Base-by-base conservation (phyloP, 1,284 basidiomycete species). In the Marasmius fiardii region DNA sequence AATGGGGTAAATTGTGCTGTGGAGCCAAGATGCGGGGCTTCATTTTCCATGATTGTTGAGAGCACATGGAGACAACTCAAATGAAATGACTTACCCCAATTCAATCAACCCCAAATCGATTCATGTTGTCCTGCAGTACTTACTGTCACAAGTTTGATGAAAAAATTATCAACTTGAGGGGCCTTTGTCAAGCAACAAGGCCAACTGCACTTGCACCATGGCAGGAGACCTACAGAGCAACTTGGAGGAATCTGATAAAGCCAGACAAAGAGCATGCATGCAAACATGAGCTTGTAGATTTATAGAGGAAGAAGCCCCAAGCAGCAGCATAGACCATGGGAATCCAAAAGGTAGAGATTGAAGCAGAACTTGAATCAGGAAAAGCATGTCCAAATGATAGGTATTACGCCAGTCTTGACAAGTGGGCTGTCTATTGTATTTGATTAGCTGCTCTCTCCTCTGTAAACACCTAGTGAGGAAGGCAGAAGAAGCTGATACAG, bases 31-130 rank as follows among this genome's bases (percentile, higher is more conserved):
- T n/a, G n/a, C n/a, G n/a, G n/a, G n/a, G n/a, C n/a, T n/a, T n/a
- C n/a, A n/a, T n/a, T n/a, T n/a, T n/a, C n/a, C n/a, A 63, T 63
- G 61, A 51, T 61, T 16, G 59, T 62, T 1, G 61, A 62, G 35
- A 55, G 59, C n/a, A 3, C 58, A 8, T 61, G 61, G 61, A 51
- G 41, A 18, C 34, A 56, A 11, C 16, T 62, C 2, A 62, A 62
- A 16, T 60, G 39, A 5, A 43, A 49, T 3, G 58, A 62, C 43
- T 53, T 62, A 3, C 48, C 54, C 1, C 43, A 59, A 7, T 62
- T 61, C 26, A 58, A 61, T 34, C 52, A 45, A 4, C 61, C 60
- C 0, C 39, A 57, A 14, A 45, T 62, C 6, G 61, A 62, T 24
- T 2, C 39, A 51, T 23, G 41, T 55, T 18, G 35, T 49, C 23